Evolutionary conservation across 202 grass and related monocot species (phyloP).

Genomic region (Cymbopogon flexuosus): DNA sequence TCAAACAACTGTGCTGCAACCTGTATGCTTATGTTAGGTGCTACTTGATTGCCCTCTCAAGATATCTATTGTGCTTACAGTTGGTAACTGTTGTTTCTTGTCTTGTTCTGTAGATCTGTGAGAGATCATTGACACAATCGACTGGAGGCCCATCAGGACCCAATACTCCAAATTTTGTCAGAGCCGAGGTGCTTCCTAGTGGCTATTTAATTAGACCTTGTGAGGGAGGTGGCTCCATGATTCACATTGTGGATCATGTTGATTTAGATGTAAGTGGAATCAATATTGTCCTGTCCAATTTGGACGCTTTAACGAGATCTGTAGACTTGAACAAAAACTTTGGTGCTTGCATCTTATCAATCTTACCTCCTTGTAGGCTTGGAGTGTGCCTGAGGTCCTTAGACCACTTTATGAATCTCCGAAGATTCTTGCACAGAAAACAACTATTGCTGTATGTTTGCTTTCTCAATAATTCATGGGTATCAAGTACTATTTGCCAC

Average conservation of each 20-base stretch:
- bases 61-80: background rate
- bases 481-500: background rate
- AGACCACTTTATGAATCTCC: constrained; percentile 91
- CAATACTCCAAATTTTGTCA: constrained; percentile 63
- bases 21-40: background rate
- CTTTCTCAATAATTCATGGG: background rate
- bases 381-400: constrained; percentile 93
- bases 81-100: constrained; percentile 21
- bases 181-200: constrained; percentile 89
- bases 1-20: background rate
- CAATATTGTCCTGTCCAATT: background rate
- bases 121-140: constrained; percentile 80
- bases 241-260: constrained; percentile 96
- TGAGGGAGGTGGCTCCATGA: constrained; percentile 94
- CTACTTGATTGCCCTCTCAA: background rate
- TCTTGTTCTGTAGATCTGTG: constrained; percentile 71
- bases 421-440: constrained; percentile 89
- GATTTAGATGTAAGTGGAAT: constrained; percentile 74
- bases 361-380: constrained; percentile 47
- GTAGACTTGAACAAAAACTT: background rate
- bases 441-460: constrained; percentile 78
- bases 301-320: background rate
- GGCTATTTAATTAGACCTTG: constrained; percentile 82
- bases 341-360: background rate
- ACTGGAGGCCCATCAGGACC: constrained; percentile 73